Percentiles rank a stretch among this genome's conserved stretches.
phyloP scores from a whole-genome alignment of 345 rosid genomes.

The Xanthoceras sorbifolium region DNA sequence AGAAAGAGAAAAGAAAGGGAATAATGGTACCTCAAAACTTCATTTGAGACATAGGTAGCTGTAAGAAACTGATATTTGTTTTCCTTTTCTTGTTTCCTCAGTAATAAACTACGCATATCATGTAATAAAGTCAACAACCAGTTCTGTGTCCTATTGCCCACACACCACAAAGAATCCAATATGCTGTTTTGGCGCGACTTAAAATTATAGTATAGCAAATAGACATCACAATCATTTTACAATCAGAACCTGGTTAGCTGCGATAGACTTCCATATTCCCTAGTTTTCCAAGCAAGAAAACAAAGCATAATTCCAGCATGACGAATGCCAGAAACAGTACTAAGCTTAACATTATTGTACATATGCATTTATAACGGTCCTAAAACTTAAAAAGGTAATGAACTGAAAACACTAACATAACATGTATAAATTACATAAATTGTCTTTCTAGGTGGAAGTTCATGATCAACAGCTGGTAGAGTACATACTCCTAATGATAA shows the following conservation, averaged over 20 bases:
- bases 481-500: background rate
- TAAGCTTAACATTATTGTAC: background rate
- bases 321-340: background rate
- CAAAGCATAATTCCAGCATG: background rate
- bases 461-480: background rate
- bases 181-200: constrained; percentile 1
- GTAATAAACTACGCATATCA: background rate
- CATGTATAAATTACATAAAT: background rate
- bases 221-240: background rate
- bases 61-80: background rate
- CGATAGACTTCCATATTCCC: background rate
- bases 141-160: background rate
- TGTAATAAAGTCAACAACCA: background rate
- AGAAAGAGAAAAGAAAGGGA: background rate
- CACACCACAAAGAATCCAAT: background rate
- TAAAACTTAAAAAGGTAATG: background rate
- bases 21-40: background rate
- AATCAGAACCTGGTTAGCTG: background rate
- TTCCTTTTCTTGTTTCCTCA: background rate
- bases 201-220: background rate
- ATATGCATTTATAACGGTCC: background rate
- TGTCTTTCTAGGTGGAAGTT: background rate
- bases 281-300: background rate
- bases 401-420: background rate
- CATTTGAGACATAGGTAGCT: background rate